Base-by-base conservation (phyloP, 768 basidiomycete species). In the Hortiboletus campestris region DNA sequence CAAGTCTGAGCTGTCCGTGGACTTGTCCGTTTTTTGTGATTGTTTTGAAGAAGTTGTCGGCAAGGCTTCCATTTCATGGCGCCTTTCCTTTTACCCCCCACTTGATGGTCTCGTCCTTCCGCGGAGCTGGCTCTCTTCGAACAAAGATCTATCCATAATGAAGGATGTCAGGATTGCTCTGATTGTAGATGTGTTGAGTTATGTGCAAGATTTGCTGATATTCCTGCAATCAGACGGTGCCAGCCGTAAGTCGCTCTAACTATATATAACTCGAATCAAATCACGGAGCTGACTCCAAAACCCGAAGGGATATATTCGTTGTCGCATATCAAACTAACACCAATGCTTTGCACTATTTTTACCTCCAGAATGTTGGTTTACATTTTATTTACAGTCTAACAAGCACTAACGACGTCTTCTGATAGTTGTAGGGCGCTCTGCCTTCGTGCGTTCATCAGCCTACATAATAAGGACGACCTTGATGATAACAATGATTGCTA, bases 61-160 rank as follows among this genome's bases (percentile, higher is more conserved):
- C 9, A 72, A 72, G 14, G 60, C 76, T 6, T 68, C 80, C 6
- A 50, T 85, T 2, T 71, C 72, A 1, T 62, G 63, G 40, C 67
- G 65, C 63, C 67, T 52, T 58, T 61, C 29, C 38, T 57, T 13
- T 20, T 19, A 16, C 6, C 56, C 40, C 0, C 51, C 42, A 43
- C 64, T 83, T 0, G 79, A 85, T 61, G 71, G 74, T 16, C 58
- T 83, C 25, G 77, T 78, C 5, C 72, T 87, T 34, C 85, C 85
- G 0, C 76, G 76, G 2, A 78, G 75, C 49, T 87, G 84, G 84
- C 61, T 84, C 19, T 34, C 71, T 16, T 17, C 39, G 28, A 41
- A 62, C 43, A 55, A 56, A 16, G 60, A 57, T 53, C 59, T 63
- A 49, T 66, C 28, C 9, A 17, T 1, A 0, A 45, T 58, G 39